phyloP scores from a whole-genome alignment of 208 protist species.

The Trypanosoma mega region DNA sequence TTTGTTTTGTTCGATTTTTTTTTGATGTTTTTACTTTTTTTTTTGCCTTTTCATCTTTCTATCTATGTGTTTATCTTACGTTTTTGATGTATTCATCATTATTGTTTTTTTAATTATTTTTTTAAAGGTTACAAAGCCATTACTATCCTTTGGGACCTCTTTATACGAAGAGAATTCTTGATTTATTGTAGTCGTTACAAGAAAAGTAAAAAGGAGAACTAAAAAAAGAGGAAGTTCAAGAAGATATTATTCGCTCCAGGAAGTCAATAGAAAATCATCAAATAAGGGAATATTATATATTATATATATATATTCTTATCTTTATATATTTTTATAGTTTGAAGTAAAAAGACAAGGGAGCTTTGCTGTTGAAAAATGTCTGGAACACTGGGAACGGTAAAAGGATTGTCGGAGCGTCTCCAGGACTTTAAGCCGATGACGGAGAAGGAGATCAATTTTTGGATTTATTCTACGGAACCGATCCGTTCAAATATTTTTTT shows the following conservation, averaged over 20 bases:
- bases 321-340: not conserved
- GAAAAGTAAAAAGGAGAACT: not conserved
- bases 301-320: no score
- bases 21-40: not conserved
- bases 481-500: constrained; percentile 51
- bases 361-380: constrained; percentile 3
- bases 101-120: constrained; percentile 1
- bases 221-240: not conserved
- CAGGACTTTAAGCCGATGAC: constrained; percentile 34
- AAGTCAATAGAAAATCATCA: no score
- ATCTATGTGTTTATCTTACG: not conserved
- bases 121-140: no score
- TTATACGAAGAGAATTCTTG: no score
- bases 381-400: constrained; percentile 34
- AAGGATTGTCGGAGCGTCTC: constrained; percentile 53
- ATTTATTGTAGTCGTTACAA: not conserved
- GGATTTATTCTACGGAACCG: constrained; percentile 65
- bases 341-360: constrained; percentile 5
- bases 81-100: not conserved
- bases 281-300: no score
- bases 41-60: constrained; percentile 2
- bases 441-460: constrained; percentile 63
- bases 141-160: no score
- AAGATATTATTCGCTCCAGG: no score
- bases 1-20: not conserved